Conservation (phyloP, 2,329 filamentous ascomycete genomes). For the Zymoseptoria crescenta region DNA sequence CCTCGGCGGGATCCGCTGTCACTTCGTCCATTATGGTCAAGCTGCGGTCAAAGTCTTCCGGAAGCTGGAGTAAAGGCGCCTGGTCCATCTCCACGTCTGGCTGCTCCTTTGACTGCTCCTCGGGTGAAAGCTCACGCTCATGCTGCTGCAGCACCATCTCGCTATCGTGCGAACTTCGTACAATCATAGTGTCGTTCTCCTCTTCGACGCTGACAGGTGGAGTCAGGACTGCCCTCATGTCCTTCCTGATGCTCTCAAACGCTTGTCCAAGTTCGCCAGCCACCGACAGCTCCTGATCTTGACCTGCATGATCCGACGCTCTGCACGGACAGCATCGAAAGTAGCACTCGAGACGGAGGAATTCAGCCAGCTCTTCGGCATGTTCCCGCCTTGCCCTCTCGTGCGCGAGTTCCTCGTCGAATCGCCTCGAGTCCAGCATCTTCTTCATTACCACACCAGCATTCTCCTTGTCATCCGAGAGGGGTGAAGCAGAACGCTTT, state of each 20-base stretch:
- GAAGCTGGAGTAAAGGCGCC: constrained; percentile 1
- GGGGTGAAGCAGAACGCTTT: constrained; percentile 43
- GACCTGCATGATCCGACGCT: constrained; percentile 31
- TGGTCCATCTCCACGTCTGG: constrained; percentile 12
- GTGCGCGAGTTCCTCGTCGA: constrained; percentile 44
- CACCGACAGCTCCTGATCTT: constrained; percentile 19
- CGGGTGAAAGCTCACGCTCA: not conserved
- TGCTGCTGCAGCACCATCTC: not conserved
- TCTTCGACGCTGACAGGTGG: constrained; percentile 57
- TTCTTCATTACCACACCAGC: constrained; percentile 31
- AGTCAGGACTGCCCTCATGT: constrained; percentile 41
- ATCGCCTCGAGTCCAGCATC: constrained; percentile 40
- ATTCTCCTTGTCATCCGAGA: constrained; percentile 41
- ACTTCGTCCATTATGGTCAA: constrained; percentile 18
- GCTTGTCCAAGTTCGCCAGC: constrained; percentile 11
- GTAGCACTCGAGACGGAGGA: constrained; percentile 66
- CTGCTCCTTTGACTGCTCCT: constrained; percentile 7
- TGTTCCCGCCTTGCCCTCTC: constrained; percentile 57
- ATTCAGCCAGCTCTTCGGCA: constrained; percentile 65
- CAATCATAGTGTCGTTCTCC: constrained; percentile 23
- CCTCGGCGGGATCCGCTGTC: not conserved
- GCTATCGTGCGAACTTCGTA: not conserved
- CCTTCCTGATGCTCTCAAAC: constrained; percentile 14
- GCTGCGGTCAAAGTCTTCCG: constrained; percentile 18
- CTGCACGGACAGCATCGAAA: constrained; percentile 58